Conservation (phyloP, 495 filamentous ascomycete species). For the Penicillium lagena region DNA sequence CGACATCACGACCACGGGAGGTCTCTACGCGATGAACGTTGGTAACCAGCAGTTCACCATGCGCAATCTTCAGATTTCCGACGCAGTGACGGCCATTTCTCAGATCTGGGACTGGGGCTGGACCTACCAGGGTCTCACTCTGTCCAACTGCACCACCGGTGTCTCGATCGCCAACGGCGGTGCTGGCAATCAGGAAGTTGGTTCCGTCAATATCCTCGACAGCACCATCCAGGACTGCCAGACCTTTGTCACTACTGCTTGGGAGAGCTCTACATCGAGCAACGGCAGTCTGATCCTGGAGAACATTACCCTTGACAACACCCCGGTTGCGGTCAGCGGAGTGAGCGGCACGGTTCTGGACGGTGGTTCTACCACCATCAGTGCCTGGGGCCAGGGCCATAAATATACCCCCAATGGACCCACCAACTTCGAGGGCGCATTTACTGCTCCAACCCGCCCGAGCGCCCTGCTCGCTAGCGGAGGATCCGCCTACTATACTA, state of each 20-base stretch:
- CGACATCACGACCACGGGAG: constrained; percentile 63
- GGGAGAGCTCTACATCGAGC: constrained; percentile 27
- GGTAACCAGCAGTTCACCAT: constrained; percentile 83
- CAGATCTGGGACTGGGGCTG: constrained; percentile 57
- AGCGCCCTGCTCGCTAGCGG: constrained; percentile 27
- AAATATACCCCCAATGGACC: constrained; percentile 39
- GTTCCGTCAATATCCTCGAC: constrained; percentile 47
- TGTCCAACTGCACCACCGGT: constrained; percentile 47
- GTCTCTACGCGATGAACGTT: constrained; percentile 54
- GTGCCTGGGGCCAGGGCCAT: constrained; percentile 49
- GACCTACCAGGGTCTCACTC: constrained; percentile 43
- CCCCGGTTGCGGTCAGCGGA: constrained; percentile 53
- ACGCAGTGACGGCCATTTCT: constrained; percentile 53
- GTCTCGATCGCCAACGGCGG: constrained; percentile 39
- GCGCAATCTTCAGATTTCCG: constrained; percentile 63
- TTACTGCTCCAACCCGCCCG: constrained; percentile 31
- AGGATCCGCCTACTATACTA: constrained; percentile 40
- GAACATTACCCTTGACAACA: constrained; percentile 61
- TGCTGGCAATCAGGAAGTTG: constrained; percentile 26
- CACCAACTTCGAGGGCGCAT: constrained; percentile 32
- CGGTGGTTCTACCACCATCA: constrained; percentile 51
- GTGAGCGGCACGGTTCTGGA: constrained; percentile 46
- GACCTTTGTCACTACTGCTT: constrained; percentile 56
- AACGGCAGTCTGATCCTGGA: constrained; percentile 56
- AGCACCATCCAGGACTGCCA: constrained; percentile 57